Evolutionary conservation across 2,329 filamentous ascomycete genomes (phyloP).

Genomic region (Fusarium sterilihyphosum): DNA sequence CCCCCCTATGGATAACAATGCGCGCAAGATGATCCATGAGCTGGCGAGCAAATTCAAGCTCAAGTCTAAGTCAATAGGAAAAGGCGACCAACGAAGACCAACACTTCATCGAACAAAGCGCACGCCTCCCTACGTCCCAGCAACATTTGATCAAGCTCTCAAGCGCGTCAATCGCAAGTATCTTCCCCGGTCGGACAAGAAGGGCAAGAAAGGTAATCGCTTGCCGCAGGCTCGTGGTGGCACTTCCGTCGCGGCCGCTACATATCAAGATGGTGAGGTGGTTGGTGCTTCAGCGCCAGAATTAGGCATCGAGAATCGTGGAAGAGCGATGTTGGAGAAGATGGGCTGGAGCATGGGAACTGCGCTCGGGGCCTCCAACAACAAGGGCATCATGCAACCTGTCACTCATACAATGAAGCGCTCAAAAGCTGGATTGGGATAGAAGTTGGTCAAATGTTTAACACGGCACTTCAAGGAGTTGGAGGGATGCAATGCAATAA

Average conservation of each 20-base stretch:
- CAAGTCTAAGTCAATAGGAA: slow-evolving; percentile 85
- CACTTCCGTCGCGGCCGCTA: slow-evolving; percentile 42
- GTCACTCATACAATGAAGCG: slow-evolving; percentile 89
- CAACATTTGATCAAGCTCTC: slow-evolving; percentile 57
- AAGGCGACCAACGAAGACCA: slow-evolving; percentile 77
- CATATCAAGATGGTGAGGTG: slow-evolving; percentile 84
- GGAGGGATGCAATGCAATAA: not conserved
- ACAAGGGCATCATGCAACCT: slow-evolving; percentile 88
- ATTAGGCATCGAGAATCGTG: slow-evolving; percentile 83
- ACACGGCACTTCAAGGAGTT: not conserved
- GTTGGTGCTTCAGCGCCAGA: slow-evolving; percentile 88
- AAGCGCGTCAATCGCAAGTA: slow-evolving; percentile 59
- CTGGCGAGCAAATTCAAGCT: slow-evolving; percentile 79
- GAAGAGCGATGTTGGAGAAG: slow-evolving; percentile 89
- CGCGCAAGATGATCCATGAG: slow-evolving; percentile 82
- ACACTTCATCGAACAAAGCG: slow-evolving; percentile 78
- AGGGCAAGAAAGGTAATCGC: slow-evolving; percentile 47
- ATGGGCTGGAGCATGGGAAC: slow-evolving; percentile 96
- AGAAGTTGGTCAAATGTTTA: slow-evolving; percentile 12
- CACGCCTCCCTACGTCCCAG: slow-evolving; percentile 70
- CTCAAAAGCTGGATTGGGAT: slow-evolving; percentile 84
- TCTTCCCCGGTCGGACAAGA: slow-evolving; percentile 62
- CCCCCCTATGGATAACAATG: slow-evolving; percentile 83
- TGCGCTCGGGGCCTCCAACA: slow-evolving; percentile 81
- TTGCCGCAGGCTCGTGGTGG: slow-evolving; percentile 40